Evolutionary conservation across 768 basidiomycete species (phyloP).

Genomic region (Candolleomyces efflorescens): DNA sequence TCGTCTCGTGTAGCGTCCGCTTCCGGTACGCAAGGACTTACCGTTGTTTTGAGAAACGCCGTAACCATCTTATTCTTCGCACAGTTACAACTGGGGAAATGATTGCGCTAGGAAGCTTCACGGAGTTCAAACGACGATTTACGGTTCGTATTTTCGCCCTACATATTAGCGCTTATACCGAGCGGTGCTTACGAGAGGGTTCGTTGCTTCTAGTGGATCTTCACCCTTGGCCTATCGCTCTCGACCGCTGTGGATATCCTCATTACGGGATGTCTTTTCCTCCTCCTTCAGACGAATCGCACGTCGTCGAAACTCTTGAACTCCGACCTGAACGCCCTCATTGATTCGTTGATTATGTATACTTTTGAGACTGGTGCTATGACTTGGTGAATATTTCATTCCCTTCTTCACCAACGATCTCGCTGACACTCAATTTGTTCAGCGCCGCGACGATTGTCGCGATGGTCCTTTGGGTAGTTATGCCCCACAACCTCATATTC

Average conservation of each 20-base stretch:
- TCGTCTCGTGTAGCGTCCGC: neutral
- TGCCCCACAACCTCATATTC: constrained; percentile 40
- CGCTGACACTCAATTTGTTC: neutral
- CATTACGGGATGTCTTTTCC: constrained; percentile 41
- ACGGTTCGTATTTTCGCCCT: neutral
- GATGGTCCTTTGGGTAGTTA: constrained; percentile 45
- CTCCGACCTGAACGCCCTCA: constrained; percentile 40
- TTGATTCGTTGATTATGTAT: constrained; percentile 44
- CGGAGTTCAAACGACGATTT: neutral
- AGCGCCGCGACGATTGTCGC: constrained; percentile 20
- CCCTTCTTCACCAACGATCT: neutral
- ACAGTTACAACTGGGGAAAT: neutral
- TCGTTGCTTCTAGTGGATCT: constrained; percentile 39
- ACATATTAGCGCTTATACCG: neutral
- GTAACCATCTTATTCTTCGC: neutral
- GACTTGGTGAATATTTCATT: constrained; percentile 25
- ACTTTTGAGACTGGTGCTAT: constrained; percentile 49
- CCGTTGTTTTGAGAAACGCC: neutral
- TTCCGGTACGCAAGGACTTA: neutral
- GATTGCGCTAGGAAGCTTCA: neutral
- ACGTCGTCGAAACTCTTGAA: constrained; percentile 18
- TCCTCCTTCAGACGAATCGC: constrained; percentile 35
- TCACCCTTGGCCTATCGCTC: constrained; percentile 48
- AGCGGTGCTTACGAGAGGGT: neutral
- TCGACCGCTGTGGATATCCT: constrained; percentile 46